Evolutionary conservation across 2,329 filamentous ascomycete genomes (phyloP), one percentile per base, ranked within the genome.

Genomic region (Zymoseptoria ardabiliae): DNA sequence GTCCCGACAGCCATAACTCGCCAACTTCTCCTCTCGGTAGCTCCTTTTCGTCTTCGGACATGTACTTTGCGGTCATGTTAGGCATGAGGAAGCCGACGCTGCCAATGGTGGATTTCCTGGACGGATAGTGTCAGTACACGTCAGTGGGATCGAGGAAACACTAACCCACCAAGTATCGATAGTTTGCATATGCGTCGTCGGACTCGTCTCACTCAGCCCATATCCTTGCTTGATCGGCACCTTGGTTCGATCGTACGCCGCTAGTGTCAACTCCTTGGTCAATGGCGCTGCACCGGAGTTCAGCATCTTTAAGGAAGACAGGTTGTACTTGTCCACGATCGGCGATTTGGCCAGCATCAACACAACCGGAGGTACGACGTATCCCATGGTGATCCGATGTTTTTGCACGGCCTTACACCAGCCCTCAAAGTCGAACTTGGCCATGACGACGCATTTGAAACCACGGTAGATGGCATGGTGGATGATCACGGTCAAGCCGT

Each of bases 221-320:
- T 96, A 97, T 19, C 90, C 92, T 75, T 97, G 93, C 79, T 96
- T 97, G 61, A 96, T 85, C 2, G 87, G 87, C 20, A 95, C 80
- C 55, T 85, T 85, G 60, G 94, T 83, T 7, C 91, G 84, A 20
- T 82, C 75, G 78, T 90, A 89, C 2, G 94, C 83, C 8, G 85
- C 82, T 58, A 91, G 84, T 1, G 93, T 88, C 2, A 97, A 82
- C 63, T 96, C 91, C 30, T 80, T 78, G 0, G 90, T 93, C 49
- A 97, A 78, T 0, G 93, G 93, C 0, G 93, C 92, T 0, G 92
- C 93, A 22, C 90, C 93, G 0, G 85, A 92, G 75, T 91, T 94
- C 79, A 96, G 79, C 83, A 92, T 92, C 52, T 89, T 87, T 22
- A 97, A 70, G 4, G 82, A 85, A 17, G 84, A 86, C 50, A 97